Conservation (phyloP, 2,329 filamentous ascomycete genomes). For the Nannizzia gypsea region DNA sequence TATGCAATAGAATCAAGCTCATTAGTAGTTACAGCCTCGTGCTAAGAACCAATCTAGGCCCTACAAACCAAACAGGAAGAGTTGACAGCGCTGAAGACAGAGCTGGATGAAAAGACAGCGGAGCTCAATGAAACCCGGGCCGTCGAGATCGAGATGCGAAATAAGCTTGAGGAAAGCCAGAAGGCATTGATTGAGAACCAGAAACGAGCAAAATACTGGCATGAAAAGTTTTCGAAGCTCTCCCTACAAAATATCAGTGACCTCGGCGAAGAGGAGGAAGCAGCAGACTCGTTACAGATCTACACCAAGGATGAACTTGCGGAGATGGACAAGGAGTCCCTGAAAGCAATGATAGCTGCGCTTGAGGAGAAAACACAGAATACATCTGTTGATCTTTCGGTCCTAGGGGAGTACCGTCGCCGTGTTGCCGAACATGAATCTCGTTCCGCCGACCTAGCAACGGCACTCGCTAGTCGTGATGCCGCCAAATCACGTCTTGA, state of each 20-base stretch:
- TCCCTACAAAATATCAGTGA: conserved; percentile 69
- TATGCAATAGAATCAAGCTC: conserved; percentile 18
- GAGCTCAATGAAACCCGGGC: conserved; percentile 84
- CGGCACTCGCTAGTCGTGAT: conserved; percentile 67
- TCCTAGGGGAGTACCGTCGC: conserved; percentile 78
- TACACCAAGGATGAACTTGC: conserved; percentile 62
- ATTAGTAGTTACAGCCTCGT: background rate
- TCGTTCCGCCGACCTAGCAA: conserved; percentile 71
- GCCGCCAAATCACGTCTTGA: conserved; percentile 84
- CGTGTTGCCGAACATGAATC: conserved; percentile 71
- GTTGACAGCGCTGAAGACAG: conserved; percentile 64
- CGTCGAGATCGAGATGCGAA: conserved; percentile 93
- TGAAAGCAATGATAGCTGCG: conserved; percentile 54
- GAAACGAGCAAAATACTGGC: conserved; percentile 72
- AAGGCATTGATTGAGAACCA: conserved; percentile 80
- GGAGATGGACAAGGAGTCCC: conserved; percentile 50
- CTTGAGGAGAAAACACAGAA: conserved; percentile 70
- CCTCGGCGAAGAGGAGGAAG: conserved; percentile 48
- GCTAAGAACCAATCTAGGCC: conserved; percentile 33
- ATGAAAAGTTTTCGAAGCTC: conserved; percentile 79
- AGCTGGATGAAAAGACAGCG: conserved; percentile 72
- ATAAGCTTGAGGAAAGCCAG: conserved; percentile 92
- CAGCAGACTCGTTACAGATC: conserved; percentile 48
- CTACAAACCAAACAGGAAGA: conserved; percentile 70
- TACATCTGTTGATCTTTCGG: conserved; percentile 74